A percentile compares a stretch with the other conserved stretches of the same genome.
phyloP scores from a whole-genome alignment of 1,139 yeast genomes.

The Pneumocystis oryctolagi region DNA sequence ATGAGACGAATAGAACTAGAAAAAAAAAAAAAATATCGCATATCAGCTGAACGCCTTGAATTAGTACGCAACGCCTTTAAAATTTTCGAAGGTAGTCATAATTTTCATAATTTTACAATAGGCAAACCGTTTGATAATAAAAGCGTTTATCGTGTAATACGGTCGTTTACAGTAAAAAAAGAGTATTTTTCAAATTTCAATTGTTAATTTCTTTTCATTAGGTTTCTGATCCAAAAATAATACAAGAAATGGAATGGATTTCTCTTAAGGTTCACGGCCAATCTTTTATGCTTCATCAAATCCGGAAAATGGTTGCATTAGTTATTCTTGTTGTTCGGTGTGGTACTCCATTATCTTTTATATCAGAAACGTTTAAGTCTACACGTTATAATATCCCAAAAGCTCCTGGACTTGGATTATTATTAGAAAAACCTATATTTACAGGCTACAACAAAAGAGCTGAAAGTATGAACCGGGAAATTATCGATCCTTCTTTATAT shows the following conservation, averaged over 20 bases:
- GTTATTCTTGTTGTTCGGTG: conserved; percentile 74
- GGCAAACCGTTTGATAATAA: conserved; percentile 83
- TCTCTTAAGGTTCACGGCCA: conserved; percentile 95
- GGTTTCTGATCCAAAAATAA: conserved; percentile 76
- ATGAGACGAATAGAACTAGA: conserved; percentile 16
- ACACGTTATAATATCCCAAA: conserved; percentile 80
- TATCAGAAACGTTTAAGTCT: conserved; percentile 61
- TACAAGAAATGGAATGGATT: conserved; percentile 91
- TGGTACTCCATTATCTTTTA: conserved; percentile 64
- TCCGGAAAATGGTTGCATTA: conserved; percentile 96
- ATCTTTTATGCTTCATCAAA: conserved; percentile 95
- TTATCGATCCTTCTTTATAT: conserved; percentile 51
- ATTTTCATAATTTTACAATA: conserved; percentile 86
- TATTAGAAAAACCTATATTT: conserved; percentile 83
- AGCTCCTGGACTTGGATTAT: conserved; percentile 89
- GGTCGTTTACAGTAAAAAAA: conserved; percentile 37
- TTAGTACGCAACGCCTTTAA: conserved; percentile 54
- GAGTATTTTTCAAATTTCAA: not conserved
- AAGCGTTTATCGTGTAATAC: conserved; percentile 71
- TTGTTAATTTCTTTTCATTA: not conserved
- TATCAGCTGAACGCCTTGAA: conserved; percentile 45
- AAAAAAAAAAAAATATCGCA: conserved; percentile 48
- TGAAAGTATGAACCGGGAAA: conserved; percentile 6
- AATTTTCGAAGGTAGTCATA: conserved; percentile 72
- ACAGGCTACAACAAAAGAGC: conserved; percentile 56